These are phyloP conservation scores for Ochetophila trinervis DNA, from an alignment of 306 rosid genomes.

Conservation along the genomic window DNA sequence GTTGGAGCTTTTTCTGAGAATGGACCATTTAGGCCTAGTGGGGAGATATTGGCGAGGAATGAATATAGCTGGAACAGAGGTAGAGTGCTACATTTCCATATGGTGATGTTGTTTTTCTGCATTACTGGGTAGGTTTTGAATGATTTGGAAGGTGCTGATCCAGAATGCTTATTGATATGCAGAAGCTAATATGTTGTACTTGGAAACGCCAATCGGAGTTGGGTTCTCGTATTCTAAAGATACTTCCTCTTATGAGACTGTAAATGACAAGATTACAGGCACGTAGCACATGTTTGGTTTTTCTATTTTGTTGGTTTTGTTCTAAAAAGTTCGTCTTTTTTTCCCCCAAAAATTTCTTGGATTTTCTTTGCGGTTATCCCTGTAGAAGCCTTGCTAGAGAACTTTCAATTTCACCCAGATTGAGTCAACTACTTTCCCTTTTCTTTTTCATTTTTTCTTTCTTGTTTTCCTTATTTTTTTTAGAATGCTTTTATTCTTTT, in stretches of 20 bases:
- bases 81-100: not conserved
- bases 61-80: conserved; percentile 59
- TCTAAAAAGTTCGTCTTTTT: not conserved
- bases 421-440: conserved; percentile 33
- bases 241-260: conserved; percentile 44
- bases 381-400: conserved; percentile 10
- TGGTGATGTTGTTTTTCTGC: not conserved
- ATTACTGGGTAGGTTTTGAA: not conserved
- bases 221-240: conserved; percentile 52
- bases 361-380: not conserved
- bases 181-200: conserved; percentile 61
- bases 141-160: not conserved
- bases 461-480: not conserved
- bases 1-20: conserved; percentile 63
- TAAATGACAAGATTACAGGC: conserved; percentile 53
- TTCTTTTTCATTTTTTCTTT: conserved; percentile 6
- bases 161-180: conserved; percentile 12
- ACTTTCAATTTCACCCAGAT: conserved; percentile 18
- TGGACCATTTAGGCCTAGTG: conserved; percentile 58
- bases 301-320: not conserved
- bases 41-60: conserved; percentile 36
- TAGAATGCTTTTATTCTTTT: conserved; percentile 5
- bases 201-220: conserved; percentile 60
- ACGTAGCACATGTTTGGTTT: not conserved
- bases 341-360: not conserved